Base-by-base conservation (phyloP, 2,329 filamentous ascomycete genomes). In the Cryphonectria nitschkei region DNA sequence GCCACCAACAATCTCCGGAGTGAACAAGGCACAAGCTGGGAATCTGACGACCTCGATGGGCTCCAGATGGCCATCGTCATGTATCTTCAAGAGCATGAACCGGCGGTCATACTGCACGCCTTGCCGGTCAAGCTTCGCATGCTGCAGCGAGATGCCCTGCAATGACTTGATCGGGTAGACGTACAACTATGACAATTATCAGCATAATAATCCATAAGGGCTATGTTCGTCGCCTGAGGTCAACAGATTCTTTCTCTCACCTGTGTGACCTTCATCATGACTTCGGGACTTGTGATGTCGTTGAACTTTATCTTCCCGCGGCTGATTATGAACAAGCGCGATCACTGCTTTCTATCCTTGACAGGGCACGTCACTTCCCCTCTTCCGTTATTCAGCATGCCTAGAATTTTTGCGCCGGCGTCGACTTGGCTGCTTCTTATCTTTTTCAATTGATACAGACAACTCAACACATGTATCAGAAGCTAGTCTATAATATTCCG, bases 131-230 rank as follows among this genome's bases (percentile, higher is more conserved):
- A 93, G 79, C n/a, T 80, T 79, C 3, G 89, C 84, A 0, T 81
- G 79, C 5, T 82, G 71, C 43, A 93, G 81, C 26, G 84, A 79
- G 68, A 91, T 86, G 66, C 87, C 88, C 50, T 89, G 87, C n/a
- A 93, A 85, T 9, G 86, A 90, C 78, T 94, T 94, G 81, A 94
- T 90, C 58, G 92, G 91, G 78, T 94, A 93, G 64, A 92, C 84
- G 79, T 90, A 92, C 50, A 94, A 84, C 87, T 90, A 73, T 9
- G 16, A 0, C 9, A 50, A 68, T 72, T 69, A 74, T 68, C 22
- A 58, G 22, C 58, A 16, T n/a, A 34, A 22, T 22, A 9, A 32
- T 1, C 54, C 22, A 11, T 19, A 39, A 61, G 34, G 26, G 2
- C 29, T 9, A 9, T 6, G 7, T 19, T 61, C 22, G 65, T 50